Evolutionary conservation across 306 rosid genomes (phyloP), one percentile per base, ranked within the genome.

Genomic region (Inga laurina): DNA sequence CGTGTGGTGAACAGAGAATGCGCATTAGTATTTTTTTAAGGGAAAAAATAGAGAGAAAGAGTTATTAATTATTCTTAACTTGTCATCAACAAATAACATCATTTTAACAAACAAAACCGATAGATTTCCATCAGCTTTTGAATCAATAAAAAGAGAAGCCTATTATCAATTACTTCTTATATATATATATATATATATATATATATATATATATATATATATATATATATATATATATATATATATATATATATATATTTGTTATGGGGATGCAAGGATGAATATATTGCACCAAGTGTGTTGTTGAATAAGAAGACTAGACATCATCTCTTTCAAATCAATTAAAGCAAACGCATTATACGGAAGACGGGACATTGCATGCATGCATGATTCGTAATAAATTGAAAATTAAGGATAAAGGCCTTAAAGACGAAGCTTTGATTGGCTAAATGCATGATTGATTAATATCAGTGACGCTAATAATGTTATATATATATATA

Each of bases 261-360:
- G 3, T 35, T 32, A 15, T 68, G 59, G 75, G 72, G 34, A 72
- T 82, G 24, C 84, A 72, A 51, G 88, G 83, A 85, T 70, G 82
- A 35, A 7, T 10, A 44, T 44, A 10, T 44, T 44, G 48, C 48
- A 44, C 48, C 48, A 39, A 39, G 10, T 44, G 19, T 11, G 41
- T 65, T 37, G 4, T 35, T 8, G 3, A 16, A 18, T 37, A 37
- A 18, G 46, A 68, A 18, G 73, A 7, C 24, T 54, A 7, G 1
- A 2, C 5, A 19, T 71, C 5, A 19, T 71, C n/a, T 71, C 18
- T 71, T 41, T 71, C 75, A 43, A 10, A 41, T 71, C 74, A 41
- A 71, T 21, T 44, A 71, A 72, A 72, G 76, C 56, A 14, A 24
- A 72, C 46, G 59, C 37, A 72, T 24, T 45, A 72, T 44, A 44